These are phyloP conservation scores for Brassica cretica DNA, from an alignment of 345 rosid genomes.

Conservation along the genomic window DNA sequence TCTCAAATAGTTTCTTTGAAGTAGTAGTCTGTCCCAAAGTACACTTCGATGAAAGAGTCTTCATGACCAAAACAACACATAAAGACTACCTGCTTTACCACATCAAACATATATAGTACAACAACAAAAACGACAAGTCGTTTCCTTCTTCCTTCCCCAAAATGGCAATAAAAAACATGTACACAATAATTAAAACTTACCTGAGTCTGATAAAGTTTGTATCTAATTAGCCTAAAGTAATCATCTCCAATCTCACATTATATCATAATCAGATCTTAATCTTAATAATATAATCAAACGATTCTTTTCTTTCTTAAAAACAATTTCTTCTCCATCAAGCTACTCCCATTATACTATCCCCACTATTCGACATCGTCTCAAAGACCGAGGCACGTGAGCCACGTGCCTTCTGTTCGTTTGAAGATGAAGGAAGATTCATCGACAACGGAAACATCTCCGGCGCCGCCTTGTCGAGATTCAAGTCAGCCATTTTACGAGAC, in stretches of 20 bases:
- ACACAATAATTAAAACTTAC: slow-evolving; percentile 18
- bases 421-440: slow-evolving; percentile 48
- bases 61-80: not conserved
- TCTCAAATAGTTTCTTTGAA: not conserved
- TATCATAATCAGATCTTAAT: slow-evolving; percentile 11
- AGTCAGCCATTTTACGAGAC: slow-evolving; percentile 68
- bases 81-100: not conserved
- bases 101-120: not conserved
- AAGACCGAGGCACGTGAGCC: slow-evolving; percentile 49
- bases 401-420: slow-evolving; percentile 51
- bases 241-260: slow-evolving; percentile 1
- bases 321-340: slow-evolving; percentile 49
- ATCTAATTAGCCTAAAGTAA: slow-evolving; percentile 29
- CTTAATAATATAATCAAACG: not conserved
- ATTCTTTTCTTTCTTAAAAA: slow-evolving; percentile 7
- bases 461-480: slow-evolving; percentile 47
- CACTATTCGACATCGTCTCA: slow-evolving; percentile 53
- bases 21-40: not conserved
- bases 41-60: not conserved
- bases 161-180: slow-evolving; percentile 7
- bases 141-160: slow-evolving; percentile 21
- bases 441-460: slow-evolving; percentile 46
- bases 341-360: slow-evolving; percentile 71
- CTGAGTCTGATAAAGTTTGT: slow-evolving; percentile 7
- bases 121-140: not conserved